A percentile compares a stretch with the other conserved stretches of the same genome.
Conservation (phyloP, 2,329 filamentous ascomycete species). For the Diaporthe humulicola region DNA sequence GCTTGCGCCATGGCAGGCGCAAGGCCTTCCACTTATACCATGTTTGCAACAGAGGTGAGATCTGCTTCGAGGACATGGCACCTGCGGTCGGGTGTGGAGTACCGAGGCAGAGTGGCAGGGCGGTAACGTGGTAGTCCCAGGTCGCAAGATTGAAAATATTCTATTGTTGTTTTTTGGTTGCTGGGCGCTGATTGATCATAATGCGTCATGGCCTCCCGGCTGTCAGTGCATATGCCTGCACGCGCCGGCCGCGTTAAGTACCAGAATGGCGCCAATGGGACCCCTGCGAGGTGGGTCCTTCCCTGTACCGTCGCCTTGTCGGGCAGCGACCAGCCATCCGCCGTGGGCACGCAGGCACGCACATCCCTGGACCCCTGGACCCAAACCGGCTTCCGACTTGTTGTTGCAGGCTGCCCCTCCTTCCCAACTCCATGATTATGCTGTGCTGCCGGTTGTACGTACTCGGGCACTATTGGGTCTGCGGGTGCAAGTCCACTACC, state of each 20-base stretch:
- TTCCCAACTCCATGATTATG: conserved; percentile 12
- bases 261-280: neutral
- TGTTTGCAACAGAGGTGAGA: conserved; percentile 54
- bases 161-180: neutral
- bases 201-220: conserved; percentile 23
- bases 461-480: neutral
- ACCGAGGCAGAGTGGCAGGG: neutral
- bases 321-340: conserved; percentile 27
- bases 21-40: conserved; percentile 75
- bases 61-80: conserved; percentile 52
- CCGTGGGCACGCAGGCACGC: neutral
- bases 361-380: conserved; percentile 29
- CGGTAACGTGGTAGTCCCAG: neutral
- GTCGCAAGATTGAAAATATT: neutral
- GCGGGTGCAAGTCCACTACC: neutral
- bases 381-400: conserved; percentile 21
- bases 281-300: conserved; percentile 14
- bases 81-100: neutral
- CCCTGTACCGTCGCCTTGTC: conserved; percentile 23
- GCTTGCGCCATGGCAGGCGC: conserved; percentile 73
- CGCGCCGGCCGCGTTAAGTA: conserved; percentile 27
- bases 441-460: neutral
- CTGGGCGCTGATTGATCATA: neutral
- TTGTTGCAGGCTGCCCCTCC: conserved; percentile 11
- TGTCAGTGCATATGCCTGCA: conserved; percentile 26